phyloP scores from a whole-genome alignment of 495 filamentous ascomycete species.

The Neurospora discreta region DNA sequence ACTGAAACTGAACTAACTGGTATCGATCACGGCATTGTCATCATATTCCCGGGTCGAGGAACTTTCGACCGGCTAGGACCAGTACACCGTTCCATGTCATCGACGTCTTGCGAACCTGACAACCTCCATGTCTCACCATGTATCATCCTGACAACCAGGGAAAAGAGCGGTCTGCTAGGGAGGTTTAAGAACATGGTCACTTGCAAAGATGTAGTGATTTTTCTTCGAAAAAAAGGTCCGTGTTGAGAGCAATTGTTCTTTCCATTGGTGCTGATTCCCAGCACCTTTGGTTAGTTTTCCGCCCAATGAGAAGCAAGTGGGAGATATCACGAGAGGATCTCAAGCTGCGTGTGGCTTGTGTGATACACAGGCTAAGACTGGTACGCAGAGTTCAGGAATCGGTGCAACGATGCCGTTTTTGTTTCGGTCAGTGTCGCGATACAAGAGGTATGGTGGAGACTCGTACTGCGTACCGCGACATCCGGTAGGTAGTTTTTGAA shows the following conservation, averaged over 20 bases:
- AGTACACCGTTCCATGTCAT: background rate
- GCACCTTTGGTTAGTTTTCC: background rate
- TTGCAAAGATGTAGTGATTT: background rate
- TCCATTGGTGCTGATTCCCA: background rate
- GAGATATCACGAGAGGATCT: conserved; percentile 14
- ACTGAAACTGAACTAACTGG: no score
- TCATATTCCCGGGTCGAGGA: background rate
- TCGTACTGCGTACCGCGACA: background rate
- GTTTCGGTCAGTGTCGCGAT: background rate
- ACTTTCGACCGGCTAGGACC: background rate
- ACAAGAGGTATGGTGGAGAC: background rate
- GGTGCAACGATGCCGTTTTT: background rate
- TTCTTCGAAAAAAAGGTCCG: background rate
- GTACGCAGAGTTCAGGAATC: background rate
- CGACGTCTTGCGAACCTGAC: background rate
- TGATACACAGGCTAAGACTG: background rate
- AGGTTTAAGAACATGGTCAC: background rate
- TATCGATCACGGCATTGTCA: background rate
- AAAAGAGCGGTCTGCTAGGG: background rate
- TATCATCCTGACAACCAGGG: background rate
- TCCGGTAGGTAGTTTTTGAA: no score
- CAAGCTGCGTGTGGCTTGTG: conserved; percentile 8
- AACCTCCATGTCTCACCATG: background rate
- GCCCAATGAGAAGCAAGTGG: conserved; percentile 5
- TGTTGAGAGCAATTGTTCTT: background rate